phyloP scores from a whole-genome alignment of 2,329 filamentous ascomycete species.

The Aureobasidium sp. region DNA sequence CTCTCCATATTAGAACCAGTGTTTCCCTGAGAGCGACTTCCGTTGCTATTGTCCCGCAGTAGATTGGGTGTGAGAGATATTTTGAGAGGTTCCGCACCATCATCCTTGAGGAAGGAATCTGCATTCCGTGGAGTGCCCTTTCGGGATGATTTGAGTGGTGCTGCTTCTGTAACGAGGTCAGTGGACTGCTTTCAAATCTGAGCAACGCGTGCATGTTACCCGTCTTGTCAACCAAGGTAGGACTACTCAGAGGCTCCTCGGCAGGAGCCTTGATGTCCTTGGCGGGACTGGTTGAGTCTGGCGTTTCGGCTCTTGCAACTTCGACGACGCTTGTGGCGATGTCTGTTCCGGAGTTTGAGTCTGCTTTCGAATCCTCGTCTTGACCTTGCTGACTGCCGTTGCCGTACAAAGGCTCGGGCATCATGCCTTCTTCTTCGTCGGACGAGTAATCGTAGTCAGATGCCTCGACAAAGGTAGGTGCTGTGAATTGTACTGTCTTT shows the following conservation, averaged over 20 bases:
- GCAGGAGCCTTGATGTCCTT: constrained; percentile 22
- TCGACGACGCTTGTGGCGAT: constrained; percentile 4
- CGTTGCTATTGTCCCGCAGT: constrained; percentile 64
- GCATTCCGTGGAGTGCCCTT: constrained; percentile 86
- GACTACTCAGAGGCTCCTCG: constrained; percentile 27
- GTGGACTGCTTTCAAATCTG: constrained; percentile 25
- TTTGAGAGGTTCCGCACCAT: constrained; percentile 90
- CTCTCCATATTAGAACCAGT: constrained; percentile 62
- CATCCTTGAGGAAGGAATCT: constrained; percentile 96
- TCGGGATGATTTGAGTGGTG: constrained; percentile 58
- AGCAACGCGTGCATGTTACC: constrained; percentile 8
- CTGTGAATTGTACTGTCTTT: constrained; percentile 80
- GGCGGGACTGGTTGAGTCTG: constrained; percentile 17
- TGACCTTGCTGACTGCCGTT: background rate
- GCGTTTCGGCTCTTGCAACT: constrained; percentile 8
- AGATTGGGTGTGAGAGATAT: constrained; percentile 93
- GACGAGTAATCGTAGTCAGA: constrained; percentile 80
- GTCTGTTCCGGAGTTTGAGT: background rate
- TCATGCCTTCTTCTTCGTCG: constrained; percentile 41
- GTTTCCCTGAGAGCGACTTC: constrained; percentile 21
- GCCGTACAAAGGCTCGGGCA: constrained; percentile 18
- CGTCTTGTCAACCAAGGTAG: constrained; percentile 26
- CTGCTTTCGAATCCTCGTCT: background rate
- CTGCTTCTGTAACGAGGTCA: constrained; percentile 27
- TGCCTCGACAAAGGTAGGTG: constrained; percentile 81